These are phyloP conservation scores for Colletotrichum euphorbiae DNA, from an alignment of 2,329 filamentous ascomycete species.

Conservation along the genomic window DNA sequence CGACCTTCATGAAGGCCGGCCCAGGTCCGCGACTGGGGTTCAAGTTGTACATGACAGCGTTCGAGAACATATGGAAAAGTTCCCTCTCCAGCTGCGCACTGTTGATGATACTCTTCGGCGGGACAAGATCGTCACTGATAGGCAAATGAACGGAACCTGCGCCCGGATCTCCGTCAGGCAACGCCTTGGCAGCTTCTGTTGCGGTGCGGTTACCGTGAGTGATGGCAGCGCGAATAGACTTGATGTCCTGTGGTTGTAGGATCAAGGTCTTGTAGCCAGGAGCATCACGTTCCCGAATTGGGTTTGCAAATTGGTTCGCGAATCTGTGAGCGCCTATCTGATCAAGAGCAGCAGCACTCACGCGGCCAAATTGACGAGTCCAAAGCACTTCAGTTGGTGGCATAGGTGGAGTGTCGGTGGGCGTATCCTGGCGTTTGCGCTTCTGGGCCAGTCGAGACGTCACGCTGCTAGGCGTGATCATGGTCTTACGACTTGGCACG, in stretches of 20 bases:
- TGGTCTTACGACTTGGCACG: slow-evolving; percentile 52
- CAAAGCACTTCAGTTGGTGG: slow-evolving; percentile 78
- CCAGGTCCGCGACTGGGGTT: slow-evolving; percentile 80
- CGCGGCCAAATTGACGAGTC: slow-evolving; percentile 80
- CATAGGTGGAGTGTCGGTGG: slow-evolving; percentile 57
- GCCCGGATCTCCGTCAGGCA: slow-evolving; percentile 69
- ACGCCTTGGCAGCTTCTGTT: slow-evolving; percentile 68
- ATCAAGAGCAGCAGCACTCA: slow-evolving; percentile 78
- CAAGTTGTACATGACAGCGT: slow-evolving; percentile 98
- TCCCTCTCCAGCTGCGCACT: slow-evolving; percentile 93
- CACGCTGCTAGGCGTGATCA: slow-evolving; percentile 52
- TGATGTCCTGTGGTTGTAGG: slow-evolving; percentile 80
- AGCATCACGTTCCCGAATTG: slow-evolving; percentile 79
- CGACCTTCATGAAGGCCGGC: slow-evolving; percentile 64
- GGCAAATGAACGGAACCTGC: slow-evolving; percentile 72
- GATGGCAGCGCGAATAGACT: slow-evolving; percentile 80
- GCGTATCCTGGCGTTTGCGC: slow-evolving; percentile 68
- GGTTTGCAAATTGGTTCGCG: slow-evolving; percentile 82
- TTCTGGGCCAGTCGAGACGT: slow-evolving; percentile 57
- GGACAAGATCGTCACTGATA: slow-evolving; percentile 80
- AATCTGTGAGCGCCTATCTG: slow-evolving; percentile 82
- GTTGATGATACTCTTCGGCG: slow-evolving; percentile 92
- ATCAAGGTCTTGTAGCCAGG: slow-evolving; percentile 82
- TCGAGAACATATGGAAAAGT: slow-evolving; percentile 95
- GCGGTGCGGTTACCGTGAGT: slow-evolving; percentile 77